Evolutionary conservation across 2,329 filamentous ascomycete genomes (phyloP).

Genomic region (Colletotrichum plurivorum): DNA sequence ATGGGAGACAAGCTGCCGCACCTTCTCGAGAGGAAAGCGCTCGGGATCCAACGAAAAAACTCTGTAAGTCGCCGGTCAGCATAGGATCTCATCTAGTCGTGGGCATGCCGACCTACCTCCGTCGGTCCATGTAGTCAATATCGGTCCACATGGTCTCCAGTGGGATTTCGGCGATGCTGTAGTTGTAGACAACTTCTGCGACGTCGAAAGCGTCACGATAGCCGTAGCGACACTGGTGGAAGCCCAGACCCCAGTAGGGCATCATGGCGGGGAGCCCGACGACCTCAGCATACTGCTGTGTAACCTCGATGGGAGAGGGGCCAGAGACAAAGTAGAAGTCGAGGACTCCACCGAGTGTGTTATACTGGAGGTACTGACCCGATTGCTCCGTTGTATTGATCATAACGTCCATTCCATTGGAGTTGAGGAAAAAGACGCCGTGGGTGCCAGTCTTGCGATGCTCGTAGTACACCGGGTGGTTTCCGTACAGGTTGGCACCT

Average conservation of each 20-base stretch:
- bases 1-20: conserved; percentile 76
- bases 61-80: conserved; percentile 43
- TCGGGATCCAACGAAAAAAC: conserved; percentile 77
- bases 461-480: conserved; percentile 83
- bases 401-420: conserved; percentile 83
- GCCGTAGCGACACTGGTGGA: conserved; percentile 75
- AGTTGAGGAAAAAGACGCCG: conserved; percentile 80
- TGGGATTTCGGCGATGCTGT: conserved; percentile 74
- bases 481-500: conserved; percentile 78
- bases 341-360: conserved; percentile 81
- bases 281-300: conserved; percentile 71
- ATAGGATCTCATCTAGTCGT: not conserved
- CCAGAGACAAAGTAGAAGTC: conserved; percentile 79
- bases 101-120: conserved; percentile 11
- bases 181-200: conserved; percentile 78
- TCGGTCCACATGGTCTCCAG: conserved; percentile 78
- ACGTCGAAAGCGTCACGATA: conserved; percentile 76
- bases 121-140: conserved; percentile 55
- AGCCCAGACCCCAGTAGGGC: conserved; percentile 75
- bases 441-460: conserved; percentile 72
- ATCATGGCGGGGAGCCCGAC: conserved; percentile 72
- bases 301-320: conserved; percentile 69
- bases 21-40: conserved; percentile 71
- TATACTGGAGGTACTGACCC: conserved; percentile 83
- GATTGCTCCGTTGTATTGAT: conserved; percentile 73